A percentile compares a stretch with the other conserved stretches of the same genome.
Evolutionary conservation across 1,284 basidiomycete genomes (phyloP).

Genomic region (Lentinus polychrous): DNA sequence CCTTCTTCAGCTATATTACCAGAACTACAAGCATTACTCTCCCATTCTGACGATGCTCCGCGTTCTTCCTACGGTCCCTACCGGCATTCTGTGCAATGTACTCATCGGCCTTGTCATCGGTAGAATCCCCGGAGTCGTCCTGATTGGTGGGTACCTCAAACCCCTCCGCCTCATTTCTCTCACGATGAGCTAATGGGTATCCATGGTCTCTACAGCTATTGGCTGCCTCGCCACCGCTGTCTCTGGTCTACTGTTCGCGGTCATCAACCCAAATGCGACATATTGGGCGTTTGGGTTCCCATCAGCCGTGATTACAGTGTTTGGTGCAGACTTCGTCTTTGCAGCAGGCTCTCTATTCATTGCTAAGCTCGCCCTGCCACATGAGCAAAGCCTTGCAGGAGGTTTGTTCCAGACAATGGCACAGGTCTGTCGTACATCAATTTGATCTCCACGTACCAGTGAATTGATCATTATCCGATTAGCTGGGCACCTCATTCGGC

Average conservation of each 20-base stretch:
- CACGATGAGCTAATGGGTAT: background rate
- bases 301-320: conserved; percentile 1
- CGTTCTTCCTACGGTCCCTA: conserved; percentile 54
- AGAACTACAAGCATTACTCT: conserved; percentile 42
- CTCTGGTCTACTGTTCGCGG: conserved; percentile 62
- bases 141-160: conserved; percentile 39
- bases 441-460: background rate
- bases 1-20: conserved; percentile 49
- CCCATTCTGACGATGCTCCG: conserved; percentile 65
- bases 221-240: conserved; percentile 52
- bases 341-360: conserved; percentile 66
- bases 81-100: conserved; percentile 33
- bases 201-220: conserved; percentile 23
- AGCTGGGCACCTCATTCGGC: conserved; percentile 5
- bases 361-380: conserved; percentile 38
- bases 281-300: conserved; percentile 9
- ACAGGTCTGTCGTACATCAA: background rate
- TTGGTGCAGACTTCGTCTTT: conserved; percentile 58
- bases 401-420: conserved; percentile 8
- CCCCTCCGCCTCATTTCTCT: background rate
- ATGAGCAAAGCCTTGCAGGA: conserved; percentile 7
- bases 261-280: conserved; percentile 42
- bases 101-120: conserved; percentile 53
- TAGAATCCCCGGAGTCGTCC: conserved; percentile 40
- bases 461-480: too few species aligned